These are phyloP conservation scores for Candida argentea DNA, from an alignment of 805 yeast species.

Conservation along the genomic window DNA sequence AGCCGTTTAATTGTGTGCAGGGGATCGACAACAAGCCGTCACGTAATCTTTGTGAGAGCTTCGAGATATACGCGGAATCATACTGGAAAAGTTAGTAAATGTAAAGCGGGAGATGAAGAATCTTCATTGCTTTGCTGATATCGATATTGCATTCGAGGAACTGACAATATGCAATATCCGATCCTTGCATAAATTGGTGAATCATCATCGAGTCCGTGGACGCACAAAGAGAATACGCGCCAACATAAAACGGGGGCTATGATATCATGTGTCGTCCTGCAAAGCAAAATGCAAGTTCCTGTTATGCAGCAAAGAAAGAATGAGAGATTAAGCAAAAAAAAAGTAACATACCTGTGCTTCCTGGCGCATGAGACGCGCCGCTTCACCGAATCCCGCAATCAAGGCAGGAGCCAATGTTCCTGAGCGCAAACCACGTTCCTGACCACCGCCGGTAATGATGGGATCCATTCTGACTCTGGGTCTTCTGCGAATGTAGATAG, in stretches of 20 bases:
- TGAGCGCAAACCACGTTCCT: constrained; percentile 94
- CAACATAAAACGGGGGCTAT: too few species aligned
- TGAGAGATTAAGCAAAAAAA: neutral
- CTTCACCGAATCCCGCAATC: constrained; percentile 95
- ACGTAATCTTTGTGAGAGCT: constrained; percentile 63
- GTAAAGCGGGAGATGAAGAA: too few species aligned
- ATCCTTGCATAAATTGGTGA: constrained; percentile 11
- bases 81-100: constrained; percentile 16
- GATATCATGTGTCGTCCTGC: constrained; percentile 1
- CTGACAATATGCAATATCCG: constrained; percentile 4
- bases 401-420: constrained; percentile 97
- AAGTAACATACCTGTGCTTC: constrained; percentile 42
- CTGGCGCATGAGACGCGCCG: constrained; percentile 68
- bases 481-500: constrained; percentile 89
- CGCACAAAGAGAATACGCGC: neutral
- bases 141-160: too few species aligned
- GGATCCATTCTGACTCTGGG: constrained; percentile 97
- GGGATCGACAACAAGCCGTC: constrained; percentile 70
- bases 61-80: constrained; percentile 62
- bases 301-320: too few species aligned
- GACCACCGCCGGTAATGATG: constrained; percentile 95
- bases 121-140: too few species aligned
- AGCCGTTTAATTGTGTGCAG: constrained; percentile 87
- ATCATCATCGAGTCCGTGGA: neutral
- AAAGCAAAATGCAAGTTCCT: too few species aligned